A percentile compares a stretch with the other conserved stretches of the same genome.
Evolutionary conservation across 106 monocot genomes (phyloP).

Genomic region (Apostasia ramifera): DNA sequence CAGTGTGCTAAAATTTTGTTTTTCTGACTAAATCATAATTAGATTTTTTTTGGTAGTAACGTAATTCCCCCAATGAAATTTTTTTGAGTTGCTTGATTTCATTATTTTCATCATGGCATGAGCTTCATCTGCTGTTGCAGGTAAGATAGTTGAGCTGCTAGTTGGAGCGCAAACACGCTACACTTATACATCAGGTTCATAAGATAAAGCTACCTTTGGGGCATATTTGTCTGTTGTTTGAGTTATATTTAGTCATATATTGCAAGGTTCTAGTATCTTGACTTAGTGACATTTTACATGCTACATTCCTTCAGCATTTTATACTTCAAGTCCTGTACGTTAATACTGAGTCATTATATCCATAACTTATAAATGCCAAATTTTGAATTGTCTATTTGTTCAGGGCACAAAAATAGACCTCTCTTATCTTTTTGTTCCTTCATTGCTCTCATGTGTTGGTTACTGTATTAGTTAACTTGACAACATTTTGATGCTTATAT

Average conservation of each 20-base stretch:
- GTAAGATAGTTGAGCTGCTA: constrained; percentile 77
- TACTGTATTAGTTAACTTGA: no score
- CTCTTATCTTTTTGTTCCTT: no score
- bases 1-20: background rate
- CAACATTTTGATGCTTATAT: no score
- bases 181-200: constrained; percentile 90
- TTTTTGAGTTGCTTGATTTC: background rate
- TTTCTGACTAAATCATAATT: background rate
- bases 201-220: background rate
- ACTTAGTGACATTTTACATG: background rate
- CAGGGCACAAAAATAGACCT: no score
- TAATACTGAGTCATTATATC: no score
- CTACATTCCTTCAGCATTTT: background rate
- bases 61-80: no score
- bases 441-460: no score
- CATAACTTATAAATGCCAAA: no score
- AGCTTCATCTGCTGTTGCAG: constrained; percentile 31
- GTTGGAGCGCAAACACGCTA: constrained; percentile 90
- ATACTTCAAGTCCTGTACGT: background rate
- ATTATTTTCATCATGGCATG: background rate
- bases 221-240: background rate
- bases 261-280: background rate
- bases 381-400: no score
- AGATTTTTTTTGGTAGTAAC: background rate
- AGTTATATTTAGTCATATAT: background rate